Conservation (phyloP, 352 stramenopile genomes). For the Globisporangium polare region DNA sequence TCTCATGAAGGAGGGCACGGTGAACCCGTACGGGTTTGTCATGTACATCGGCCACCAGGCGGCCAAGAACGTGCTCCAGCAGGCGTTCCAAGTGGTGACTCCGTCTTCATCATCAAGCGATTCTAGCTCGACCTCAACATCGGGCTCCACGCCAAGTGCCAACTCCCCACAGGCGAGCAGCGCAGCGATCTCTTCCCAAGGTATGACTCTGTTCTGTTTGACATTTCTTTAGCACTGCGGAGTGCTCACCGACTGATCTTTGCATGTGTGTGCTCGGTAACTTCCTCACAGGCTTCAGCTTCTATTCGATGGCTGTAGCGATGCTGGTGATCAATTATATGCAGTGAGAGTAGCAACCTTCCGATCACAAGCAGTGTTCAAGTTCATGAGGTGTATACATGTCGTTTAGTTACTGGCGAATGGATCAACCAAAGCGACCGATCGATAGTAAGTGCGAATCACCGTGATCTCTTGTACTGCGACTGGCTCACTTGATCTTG, state of each 20-base stretch:
- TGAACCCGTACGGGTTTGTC: constrained; percentile 31
- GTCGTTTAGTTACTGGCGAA: not conserved
- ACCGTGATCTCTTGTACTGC: not conserved
- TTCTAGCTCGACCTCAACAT: not conserved
- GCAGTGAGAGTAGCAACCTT: not conserved
- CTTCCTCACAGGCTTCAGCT: not conserved
- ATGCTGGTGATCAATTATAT: not conserved
- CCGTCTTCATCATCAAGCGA: not conserved
- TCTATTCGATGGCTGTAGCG: not conserved
- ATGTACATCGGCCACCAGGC: constrained; percentile 33
- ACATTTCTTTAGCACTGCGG: too few species aligned
- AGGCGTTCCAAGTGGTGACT: constrained; percentile 20
- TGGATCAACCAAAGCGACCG: not conserved
- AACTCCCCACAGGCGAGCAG: not conserved
- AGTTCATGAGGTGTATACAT: constrained; percentile 1
- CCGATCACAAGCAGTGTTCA: not conserved
- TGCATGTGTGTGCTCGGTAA: not conserved
- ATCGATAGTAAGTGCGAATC: not conserved
- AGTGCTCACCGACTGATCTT: too few species aligned
- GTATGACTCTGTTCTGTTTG: not conserved
- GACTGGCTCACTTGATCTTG: not conserved
- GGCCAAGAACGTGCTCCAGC: constrained; percentile 28
- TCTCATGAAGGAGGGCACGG: constrained; percentile 28
- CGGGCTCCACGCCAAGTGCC: not conserved
- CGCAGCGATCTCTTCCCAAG: not conserved